Evolutionary conservation across 495 filamentous ascomycete genomes (phyloP), one percentile per base, ranked within the genome.

Genomic region (Penicillium diatomitis): DNA sequence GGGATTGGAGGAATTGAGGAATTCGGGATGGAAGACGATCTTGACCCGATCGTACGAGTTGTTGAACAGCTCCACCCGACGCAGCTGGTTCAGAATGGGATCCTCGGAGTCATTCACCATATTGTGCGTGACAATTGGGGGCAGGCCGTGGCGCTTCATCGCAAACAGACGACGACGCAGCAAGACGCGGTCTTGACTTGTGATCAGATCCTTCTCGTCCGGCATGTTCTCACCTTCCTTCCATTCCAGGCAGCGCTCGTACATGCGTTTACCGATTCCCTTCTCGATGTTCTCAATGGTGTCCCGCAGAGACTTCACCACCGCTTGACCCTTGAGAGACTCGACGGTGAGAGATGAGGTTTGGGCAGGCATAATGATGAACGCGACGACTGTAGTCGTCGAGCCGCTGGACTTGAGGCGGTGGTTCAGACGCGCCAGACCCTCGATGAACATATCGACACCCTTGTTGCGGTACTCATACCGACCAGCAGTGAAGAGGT

Each of bases 381-480:
- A 98, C 10, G 92, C 90, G n/a, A 98, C 94, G 20, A 98, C 86
- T 1, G 92, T 98, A 58, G 80, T 95, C 68, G 90, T 92, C 52
- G 90, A 96, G 11, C 87, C 86, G 28, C 80, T 68, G 46, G 69
- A 65, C 75, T 97, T 98, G 48, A 98, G 78, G 33, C 84, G 80
- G 71, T 96, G 90, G 69, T 98, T 97, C 55, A 98, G 73, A 33
- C 92, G 85, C 20, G 92, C 92, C 38, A 98, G 73, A 0, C 88
- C 91, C 64, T 98, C 92, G 58, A 98, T 92, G 64, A 96, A 98
- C 92, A 98, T 97, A 68, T 98, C 92, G 11, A 95, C 90, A 54
- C 92, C 92, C 68, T 98, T 98, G 66, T 98, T 98, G 46, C 92
- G 75, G 75, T 90, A 98, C 66, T 98, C 92, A 61, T 98, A 98